Conservation (phyloP, 192 early-diverging fungal genomes). For the Gryganskiella cystojenkinii region DNA sequence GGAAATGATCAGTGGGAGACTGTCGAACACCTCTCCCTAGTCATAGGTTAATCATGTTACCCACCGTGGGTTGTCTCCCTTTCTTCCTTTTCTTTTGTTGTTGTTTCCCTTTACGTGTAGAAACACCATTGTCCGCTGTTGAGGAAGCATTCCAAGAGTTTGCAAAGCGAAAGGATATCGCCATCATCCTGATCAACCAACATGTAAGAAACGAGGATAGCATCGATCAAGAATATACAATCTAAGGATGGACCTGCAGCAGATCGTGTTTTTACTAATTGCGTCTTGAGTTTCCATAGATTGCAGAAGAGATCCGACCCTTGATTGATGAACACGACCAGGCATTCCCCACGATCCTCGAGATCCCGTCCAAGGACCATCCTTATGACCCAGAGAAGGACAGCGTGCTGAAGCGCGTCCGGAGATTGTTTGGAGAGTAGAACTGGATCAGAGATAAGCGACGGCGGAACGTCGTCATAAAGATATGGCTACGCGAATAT, state of each 20-base stretch:
- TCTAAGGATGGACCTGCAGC: no score
- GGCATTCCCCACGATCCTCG: slow-evolving; percentile 97
- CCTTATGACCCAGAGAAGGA: slow-evolving; percentile 91
- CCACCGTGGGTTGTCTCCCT: no score
- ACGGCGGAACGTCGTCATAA: no score
- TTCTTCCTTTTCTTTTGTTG: neutral
- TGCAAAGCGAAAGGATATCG: slow-evolving; percentile 95
- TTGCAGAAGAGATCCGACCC: slow-evolving; percentile 93
- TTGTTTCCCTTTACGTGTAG: slow-evolving; percentile 36
- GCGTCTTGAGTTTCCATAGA: no score
- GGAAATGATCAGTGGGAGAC: no score
- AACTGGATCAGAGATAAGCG: no score
- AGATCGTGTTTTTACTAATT: no score
- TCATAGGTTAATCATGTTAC: no score
- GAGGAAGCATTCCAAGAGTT: slow-evolving; percentile 90
- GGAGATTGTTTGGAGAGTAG: slow-evolving; percentile 85
- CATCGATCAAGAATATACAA: no score
- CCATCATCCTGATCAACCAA: slow-evolving; percentile 98
- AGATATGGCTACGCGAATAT: no score
- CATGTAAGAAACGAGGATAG: slow-evolving; percentile 65
- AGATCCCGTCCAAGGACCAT: slow-evolving; percentile 99
- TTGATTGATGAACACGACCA: slow-evolving; percentile 90
- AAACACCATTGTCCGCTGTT: slow-evolving; percentile 77
- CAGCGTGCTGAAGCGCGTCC: slow-evolving; percentile 86
- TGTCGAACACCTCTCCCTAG: no score